phyloP scores from a whole-genome alignment of 2,329 filamentous ascomycete genomes.

The Ophidiomyces ophidiicola region DNA sequence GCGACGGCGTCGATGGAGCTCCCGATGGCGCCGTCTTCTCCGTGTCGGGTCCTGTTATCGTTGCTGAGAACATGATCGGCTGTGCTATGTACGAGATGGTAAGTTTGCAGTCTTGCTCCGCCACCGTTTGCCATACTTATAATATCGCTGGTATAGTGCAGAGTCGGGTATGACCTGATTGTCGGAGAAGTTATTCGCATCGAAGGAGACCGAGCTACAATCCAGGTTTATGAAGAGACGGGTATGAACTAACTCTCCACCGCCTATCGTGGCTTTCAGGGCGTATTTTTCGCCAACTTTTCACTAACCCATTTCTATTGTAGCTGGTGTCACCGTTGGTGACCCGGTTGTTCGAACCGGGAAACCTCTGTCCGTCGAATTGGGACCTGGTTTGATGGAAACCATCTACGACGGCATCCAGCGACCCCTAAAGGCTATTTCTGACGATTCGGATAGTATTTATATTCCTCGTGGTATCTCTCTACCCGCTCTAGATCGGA shows the following conservation, averaged over 20 bases:
- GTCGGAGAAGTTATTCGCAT: constrained; percentile 98
- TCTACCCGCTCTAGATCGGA: constrained; percentile 73
- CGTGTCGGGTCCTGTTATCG: constrained; percentile 74
- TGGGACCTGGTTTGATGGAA: constrained; percentile 92
- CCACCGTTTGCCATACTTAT: not conserved
- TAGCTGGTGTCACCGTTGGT: constrained; percentile 83
- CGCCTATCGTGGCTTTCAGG: no score
- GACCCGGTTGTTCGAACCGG: constrained; percentile 83
- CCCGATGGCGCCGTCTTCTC: constrained; percentile 58
- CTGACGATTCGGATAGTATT: constrained; percentile 67
- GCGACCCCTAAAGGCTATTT: constrained; percentile 77
- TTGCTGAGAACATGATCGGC: constrained; percentile 96
- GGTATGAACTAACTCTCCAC: constrained; percentile 54
- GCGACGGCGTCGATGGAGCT: constrained; percentile 39
- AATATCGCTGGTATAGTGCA: constrained; percentile 47
- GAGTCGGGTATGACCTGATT: constrained; percentile 80
- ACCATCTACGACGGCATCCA: constrained; percentile 99
- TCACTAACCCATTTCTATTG: constrained; percentile 2
- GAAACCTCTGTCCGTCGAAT: constrained; percentile 93
- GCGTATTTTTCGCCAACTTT: not conserved
- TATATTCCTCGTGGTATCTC: constrained; percentile 95
- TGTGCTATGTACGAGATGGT: constrained; percentile 99
- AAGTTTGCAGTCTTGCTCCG: constrained; percentile 27
- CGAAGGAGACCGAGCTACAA: constrained; percentile 85
- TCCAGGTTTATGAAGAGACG: constrained; percentile 99